A percentile compares a stretch with the other conserved stretches of the same genome.
These are phyloP conservation scores for Tulasnella sp. DNA, from an alignment of 768 basidiomycete genomes.

Conservation along the genomic window DNA sequence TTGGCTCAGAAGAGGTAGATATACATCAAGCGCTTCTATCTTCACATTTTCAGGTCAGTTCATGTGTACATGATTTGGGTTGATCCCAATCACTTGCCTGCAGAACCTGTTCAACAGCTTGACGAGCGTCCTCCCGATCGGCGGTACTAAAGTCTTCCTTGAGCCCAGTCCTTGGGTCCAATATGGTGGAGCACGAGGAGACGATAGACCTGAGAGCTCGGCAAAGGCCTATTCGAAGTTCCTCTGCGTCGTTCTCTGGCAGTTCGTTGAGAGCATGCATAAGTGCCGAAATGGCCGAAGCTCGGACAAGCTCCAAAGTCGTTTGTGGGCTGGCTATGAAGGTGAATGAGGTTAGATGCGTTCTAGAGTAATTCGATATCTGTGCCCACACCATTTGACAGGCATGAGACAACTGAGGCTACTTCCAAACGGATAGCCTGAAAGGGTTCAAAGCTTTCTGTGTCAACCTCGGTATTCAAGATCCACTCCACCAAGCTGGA, in stretches of 20 bases:
- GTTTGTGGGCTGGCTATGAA: background rate
- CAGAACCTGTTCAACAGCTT: conserved; percentile 9
- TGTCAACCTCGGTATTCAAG: background rate
- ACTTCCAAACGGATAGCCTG: conserved; percentile 14
- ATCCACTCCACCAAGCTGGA: conserved; percentile 2
- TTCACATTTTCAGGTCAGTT: background rate
- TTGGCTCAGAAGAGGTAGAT: conserved; percentile 12
- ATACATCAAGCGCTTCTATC: conserved; percentile 13
- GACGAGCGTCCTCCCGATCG: conserved; percentile 6
- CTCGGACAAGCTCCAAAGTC: conserved; percentile 3
- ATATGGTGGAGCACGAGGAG: conserved; percentile 2
- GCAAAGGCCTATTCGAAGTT: conserved; percentile 2
- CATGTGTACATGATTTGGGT: no score
- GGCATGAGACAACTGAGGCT: conserved; percentile 10
- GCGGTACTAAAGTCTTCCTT: background rate
- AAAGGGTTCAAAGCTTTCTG: background rate
- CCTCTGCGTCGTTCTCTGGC: background rate
- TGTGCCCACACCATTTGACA: conserved; percentile 7
- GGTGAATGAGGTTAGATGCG: background rate
- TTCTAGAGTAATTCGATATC: no score
- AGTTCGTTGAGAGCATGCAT: conserved; percentile 10
- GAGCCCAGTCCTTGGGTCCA: conserved; percentile 6
- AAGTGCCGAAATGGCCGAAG: background rate
- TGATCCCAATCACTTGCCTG: background rate
- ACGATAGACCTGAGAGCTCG: conserved; percentile 16